These are phyloP conservation scores for Aspergillus quadricinctus DNA, from an alignment of 2,329 filamentous ascomycete species.

Conservation along the genomic window DNA sequence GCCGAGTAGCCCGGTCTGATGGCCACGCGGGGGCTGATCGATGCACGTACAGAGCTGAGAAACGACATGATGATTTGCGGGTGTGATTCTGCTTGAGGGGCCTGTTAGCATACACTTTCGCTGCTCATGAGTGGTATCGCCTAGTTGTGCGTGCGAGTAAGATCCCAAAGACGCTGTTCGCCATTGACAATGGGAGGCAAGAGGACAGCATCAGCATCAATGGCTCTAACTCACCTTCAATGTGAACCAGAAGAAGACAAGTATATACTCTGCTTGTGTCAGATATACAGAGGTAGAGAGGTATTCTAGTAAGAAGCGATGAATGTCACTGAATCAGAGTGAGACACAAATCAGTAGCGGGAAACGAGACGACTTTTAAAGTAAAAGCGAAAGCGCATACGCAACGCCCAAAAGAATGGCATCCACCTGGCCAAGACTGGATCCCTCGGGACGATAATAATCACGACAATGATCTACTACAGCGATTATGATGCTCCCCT, in stretches of 20 bases:
- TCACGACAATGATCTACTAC: neutral
- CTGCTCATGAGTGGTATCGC: neutral
- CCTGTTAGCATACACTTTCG: neutral
- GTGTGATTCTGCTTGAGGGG: neutral
- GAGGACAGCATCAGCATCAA: neutral
- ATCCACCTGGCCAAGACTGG: neutral
- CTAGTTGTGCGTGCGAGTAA: neutral
- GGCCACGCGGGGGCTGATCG: slow-evolving; percentile 17
- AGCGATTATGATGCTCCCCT: neutral
- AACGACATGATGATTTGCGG: slow-evolving; percentile 31
- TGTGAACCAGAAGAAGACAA: neutral
- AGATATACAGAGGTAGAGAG: neutral
- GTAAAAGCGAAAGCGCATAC: neutral
- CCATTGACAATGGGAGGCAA: neutral
- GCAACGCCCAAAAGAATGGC: neutral
- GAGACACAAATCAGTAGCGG: neutral
- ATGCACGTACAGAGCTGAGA: slow-evolving; percentile 25
- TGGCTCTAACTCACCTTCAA: neutral
- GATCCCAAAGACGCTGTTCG: neutral
- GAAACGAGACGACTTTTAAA: neutral
- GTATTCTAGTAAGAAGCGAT: neutral
- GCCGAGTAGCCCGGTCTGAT: slow-evolving; percentile 16
- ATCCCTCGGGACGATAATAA: neutral
- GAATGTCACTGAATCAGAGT: neutral
- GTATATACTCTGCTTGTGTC: neutral